These are phyloP conservation scores for Earliella scabrosa DNA, from an alignment of 1,284 basidiomycete genomes.

Conservation along the genomic window DNA sequence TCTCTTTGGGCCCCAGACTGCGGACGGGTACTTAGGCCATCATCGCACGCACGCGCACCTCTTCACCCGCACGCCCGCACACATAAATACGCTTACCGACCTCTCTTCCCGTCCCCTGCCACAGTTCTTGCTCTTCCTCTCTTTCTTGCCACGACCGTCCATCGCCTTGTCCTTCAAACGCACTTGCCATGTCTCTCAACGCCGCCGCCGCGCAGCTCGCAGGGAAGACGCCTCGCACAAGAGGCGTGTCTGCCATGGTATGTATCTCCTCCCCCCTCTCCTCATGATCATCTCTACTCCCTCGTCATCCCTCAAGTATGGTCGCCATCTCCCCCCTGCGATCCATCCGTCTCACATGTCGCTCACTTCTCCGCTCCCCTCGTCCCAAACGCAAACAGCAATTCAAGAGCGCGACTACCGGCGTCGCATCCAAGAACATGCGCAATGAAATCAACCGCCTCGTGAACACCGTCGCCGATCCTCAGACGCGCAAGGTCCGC, in stretches of 20 bases:
- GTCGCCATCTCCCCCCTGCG: slow-evolving; percentile 20
- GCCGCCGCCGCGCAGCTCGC: slow-evolving; percentile 10
- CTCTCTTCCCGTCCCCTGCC: background rate
- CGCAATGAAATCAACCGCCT: slow-evolving; percentile 97
- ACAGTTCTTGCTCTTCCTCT: background rate
- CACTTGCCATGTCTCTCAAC: slow-evolving; percentile 19
- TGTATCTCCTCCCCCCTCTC: slow-evolving; percentile 10
- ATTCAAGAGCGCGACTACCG: slow-evolving; percentile 98
- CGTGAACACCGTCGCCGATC: slow-evolving; percentile 84
- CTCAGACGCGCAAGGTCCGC: slow-evolving; percentile 78
- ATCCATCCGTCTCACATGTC: slow-evolving; percentile 15
- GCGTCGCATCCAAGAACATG: slow-evolving; percentile 97
- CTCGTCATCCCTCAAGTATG: slow-evolving; percentile 4
- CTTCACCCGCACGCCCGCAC: background rate
- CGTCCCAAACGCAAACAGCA: slow-evolving; percentile 55
- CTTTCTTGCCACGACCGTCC: background rate
- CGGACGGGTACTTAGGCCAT: no score
- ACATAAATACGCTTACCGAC: background rate
- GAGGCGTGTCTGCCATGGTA: slow-evolving; percentile 36
- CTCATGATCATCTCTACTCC: background rate
- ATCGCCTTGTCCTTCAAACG: background rate
- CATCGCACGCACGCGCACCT: no score
- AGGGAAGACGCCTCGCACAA: slow-evolving; percentile 33
- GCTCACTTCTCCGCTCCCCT: slow-evolving; percentile 11
- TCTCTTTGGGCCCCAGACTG: no score